A percentile compares a stretch with the other conserved stretches of the same genome.
Evolutionary conservation across 2,329 filamentous ascomycete genomes (phyloP).

Genomic region (Colletotrichum sublineola): DNA sequence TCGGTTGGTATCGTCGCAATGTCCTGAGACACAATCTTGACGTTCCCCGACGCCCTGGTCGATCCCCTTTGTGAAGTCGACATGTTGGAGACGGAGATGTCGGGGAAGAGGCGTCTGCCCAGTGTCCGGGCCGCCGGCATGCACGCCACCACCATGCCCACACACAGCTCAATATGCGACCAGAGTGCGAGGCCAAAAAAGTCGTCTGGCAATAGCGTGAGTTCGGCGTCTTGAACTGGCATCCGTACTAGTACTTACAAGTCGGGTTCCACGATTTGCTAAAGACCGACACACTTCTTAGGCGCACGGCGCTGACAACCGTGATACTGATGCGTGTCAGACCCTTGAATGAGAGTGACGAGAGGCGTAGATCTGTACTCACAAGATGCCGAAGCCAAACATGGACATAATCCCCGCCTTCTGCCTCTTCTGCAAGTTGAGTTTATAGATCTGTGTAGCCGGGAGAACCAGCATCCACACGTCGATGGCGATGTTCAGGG

Average conservation of each 20-base stretch:
- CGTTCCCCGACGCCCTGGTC: conserved; percentile 29
- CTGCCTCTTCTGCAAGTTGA: conserved; percentile 36
- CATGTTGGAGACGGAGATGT: conserved; percentile 27
- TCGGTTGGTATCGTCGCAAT: conserved; percentile 19
- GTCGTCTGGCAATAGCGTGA: conserved; percentile 50
- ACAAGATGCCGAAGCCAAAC: conserved; percentile 36
- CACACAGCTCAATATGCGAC: conserved; percentile 33
- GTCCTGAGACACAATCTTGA: conserved; percentile 36
- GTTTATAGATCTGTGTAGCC: conserved; percentile 32
- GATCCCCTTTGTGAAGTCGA: conserved; percentile 5
- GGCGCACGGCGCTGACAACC: conserved; percentile 23
- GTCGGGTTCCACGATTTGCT: conserved; percentile 38
- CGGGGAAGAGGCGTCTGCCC: conserved; percentile 26
- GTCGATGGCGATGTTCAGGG: conserved; percentile 29
- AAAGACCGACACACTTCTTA: conserved; percentile 17
- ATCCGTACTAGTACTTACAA: conserved; percentile 51
- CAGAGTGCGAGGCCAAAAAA: conserved; percentile 51
- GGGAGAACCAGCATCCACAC: conserved; percentile 34
- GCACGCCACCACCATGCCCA: conserved; percentile 29
- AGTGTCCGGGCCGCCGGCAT: conserved; percentile 36
- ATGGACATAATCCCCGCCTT: conserved; percentile 37
- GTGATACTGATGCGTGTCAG: conserved; percentile 11
- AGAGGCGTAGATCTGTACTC: neutral
- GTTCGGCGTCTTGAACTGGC: conserved; percentile 51
- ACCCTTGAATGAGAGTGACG: neutral